Percentiles rank a stretch among this genome's conserved stretches.
phyloP scores from a whole-genome alignment of 2,329 filamentous ascomycete species.

The Aspergillus sp. region DNA sequence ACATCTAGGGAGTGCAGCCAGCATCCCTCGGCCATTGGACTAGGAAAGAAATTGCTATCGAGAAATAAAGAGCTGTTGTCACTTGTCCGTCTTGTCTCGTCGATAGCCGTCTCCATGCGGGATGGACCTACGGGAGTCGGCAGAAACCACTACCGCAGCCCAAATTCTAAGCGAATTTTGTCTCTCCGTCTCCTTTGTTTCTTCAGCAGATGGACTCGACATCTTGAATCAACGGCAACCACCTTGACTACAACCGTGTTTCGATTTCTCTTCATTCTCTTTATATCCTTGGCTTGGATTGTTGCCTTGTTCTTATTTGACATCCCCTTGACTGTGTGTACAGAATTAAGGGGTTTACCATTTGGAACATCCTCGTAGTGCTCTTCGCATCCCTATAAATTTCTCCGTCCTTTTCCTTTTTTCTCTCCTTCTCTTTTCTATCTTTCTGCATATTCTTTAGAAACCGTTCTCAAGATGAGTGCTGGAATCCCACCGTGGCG shows the following conservation, averaged over 20 bases:
- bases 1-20: slow-evolving; percentile 64
- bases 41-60: slow-evolving; percentile 3
- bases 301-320: too few species aligned
- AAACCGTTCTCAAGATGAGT: slow-evolving; percentile 25
- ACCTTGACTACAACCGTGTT: too few species aligned
- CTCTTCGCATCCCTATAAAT: slow-evolving; percentile 1
- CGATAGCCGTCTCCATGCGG: too few species aligned
- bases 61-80: slow-evolving; percentile 1
- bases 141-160: background rate
- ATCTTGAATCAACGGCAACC: too few species aligned
- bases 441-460: slow-evolving; percentile 11
- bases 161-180: background rate
- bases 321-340: background rate
- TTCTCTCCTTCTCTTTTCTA: slow-evolving; percentile 8
- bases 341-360: background rate
- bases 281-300: background rate
- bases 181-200: background rate
- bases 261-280: background rate
- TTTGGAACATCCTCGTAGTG: slow-evolving; percentile 7
- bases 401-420: slow-evolving; percentile 8
- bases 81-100: too few species aligned
- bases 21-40: slow-evolving; percentile 12
- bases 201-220: too few species aligned
- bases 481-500: slow-evolving; percentile 35
- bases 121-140: slow-evolving; percentile 1